Conservation (phyloP, 495 filamentous ascomycete species). For the Hypoxylon subgilvum region DNA sequence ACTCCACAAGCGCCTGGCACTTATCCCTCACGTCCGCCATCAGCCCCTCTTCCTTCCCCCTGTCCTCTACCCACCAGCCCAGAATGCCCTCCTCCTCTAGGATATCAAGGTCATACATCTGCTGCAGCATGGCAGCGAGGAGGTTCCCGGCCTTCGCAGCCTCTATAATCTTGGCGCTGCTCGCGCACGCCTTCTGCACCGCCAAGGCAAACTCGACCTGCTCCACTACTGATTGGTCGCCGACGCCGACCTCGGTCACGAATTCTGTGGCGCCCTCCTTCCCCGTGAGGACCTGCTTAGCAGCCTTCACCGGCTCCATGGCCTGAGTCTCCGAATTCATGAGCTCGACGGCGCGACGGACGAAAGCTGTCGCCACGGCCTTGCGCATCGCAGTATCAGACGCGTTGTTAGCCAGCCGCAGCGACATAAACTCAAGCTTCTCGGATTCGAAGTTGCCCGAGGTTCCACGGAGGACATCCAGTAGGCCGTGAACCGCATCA, state of each 20-base stretch:
- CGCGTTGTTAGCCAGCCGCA: constrained; percentile 87
- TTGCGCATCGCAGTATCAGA: constrained; percentile 85
- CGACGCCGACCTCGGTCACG: constrained; percentile 58
- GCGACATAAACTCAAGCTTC: constrained; percentile 85
- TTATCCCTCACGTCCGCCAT: constrained; percentile 74
- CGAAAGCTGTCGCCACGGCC: constrained; percentile 83
- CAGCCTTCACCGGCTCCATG: constrained; percentile 67
- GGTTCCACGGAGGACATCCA: constrained; percentile 70
- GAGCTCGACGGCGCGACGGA: constrained; percentile 77
- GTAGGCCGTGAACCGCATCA: constrained; percentile 82
- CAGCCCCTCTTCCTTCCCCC: constrained; percentile 65
- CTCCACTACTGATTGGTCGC: constrained; percentile 53
- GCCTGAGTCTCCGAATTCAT: constrained; percentile 60
- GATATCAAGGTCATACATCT: constrained; percentile 82
- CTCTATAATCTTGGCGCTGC: constrained; percentile 59
- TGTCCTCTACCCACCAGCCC: constrained; percentile 83
- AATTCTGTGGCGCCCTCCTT: constrained; percentile 57
- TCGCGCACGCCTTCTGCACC: constrained; percentile 77
- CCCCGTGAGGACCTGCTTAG: constrained; percentile 60
- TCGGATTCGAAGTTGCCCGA: constrained; percentile 82
- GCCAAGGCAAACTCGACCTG: constrained; percentile 86
- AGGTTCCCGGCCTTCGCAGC: constrained; percentile 61
- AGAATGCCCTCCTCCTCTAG: constrained; percentile 88
- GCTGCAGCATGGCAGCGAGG: constrained; percentile 75
- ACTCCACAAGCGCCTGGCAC: constrained; percentile 81